These are phyloP conservation scores for Gleditsia sinensis DNA, from an alignment of 306 rosid genomes.

Conservation along the genomic window DNA sequence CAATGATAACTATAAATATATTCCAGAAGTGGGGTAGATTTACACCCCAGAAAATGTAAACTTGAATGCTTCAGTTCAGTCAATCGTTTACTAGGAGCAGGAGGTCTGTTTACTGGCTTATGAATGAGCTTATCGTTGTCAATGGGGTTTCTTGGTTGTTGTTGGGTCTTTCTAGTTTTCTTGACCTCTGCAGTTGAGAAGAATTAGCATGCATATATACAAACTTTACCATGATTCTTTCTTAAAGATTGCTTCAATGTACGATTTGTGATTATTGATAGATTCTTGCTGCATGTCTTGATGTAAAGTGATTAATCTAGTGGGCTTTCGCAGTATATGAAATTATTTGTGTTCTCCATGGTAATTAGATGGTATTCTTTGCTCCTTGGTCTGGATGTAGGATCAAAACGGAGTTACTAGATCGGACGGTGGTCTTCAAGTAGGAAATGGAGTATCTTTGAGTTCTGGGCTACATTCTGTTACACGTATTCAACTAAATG, in stretches of 20 bases:
- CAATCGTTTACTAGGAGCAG: constrained; percentile 19
- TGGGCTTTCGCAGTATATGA: no score
- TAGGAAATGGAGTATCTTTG: constrained; percentile 40
- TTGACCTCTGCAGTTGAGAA: background rate
- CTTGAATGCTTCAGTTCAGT: constrained; percentile 19
- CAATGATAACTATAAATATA: background rate
- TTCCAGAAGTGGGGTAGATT: constrained; percentile 10
- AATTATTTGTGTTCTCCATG: background rate
- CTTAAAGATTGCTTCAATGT: background rate
- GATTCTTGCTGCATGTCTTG: constrained; percentile 4
- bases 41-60: background rate
- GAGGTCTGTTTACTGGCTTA: background rate
- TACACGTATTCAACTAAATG: constrained; percentile 44
- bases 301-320: constrained; percentile 15
- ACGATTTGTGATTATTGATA: background rate
- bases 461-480: constrained; percentile 38
- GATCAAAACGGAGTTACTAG: constrained; percentile 45
- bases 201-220: no score
- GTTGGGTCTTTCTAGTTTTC: background rate
- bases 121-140: background rate
- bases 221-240: no score
- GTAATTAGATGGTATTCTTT: constrained; percentile 14
- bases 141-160: background rate
- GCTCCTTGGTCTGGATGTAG: constrained; percentile 43
- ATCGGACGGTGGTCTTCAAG: constrained; percentile 34